Base-by-base conservation (phyloP, 306 rosid genomes). In the Cicer chorassanicum region DNA sequence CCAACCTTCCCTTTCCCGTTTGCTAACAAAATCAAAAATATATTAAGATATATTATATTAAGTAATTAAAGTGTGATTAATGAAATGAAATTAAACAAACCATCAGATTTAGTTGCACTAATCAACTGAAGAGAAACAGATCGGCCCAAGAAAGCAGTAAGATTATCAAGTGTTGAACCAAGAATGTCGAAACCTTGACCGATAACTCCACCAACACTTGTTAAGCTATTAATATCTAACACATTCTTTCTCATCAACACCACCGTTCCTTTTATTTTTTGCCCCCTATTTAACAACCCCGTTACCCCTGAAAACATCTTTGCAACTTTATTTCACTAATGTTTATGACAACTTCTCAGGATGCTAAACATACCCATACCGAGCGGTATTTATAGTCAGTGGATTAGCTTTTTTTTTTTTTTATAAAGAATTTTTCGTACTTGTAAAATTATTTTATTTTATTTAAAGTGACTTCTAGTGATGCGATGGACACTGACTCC, bases 1-100 rank as follows among this genome's bases (percentile, higher is more conserved):
- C 92, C 97, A 36, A 86, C 57, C 73, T 83, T 89, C 9, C 91
- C 97, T 68, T 61, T 14, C 8, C 86, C 88, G 7, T 81, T 86
- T 67, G 36, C 96, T 88, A 64, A 39, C 71, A 56, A 66, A 50
- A 38, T 8, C 1, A 7, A 75, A 59, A 38, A 1, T 2, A 46
- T 10, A 44, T 53, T 8, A 53, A n/a, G n/a, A n/a, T n/a, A n/a
- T n/a, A n/a, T n/a, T 2, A 46, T 10, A 44, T 53, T 8, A 53
- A 16, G 12, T 3, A 34, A 6, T 49, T 1, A 11, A 41, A 42
- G 29, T 24, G 29, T 24, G 29, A 24, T 24, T 24, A 42, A 62
- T 1, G 14, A 14, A 19, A 21, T 21, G 10, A 10, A 38, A 18
- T 1, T 5, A 1, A 6, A 61, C 8, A 14, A 34, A 82, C 83